Base-by-base conservation (phyloP, 495 filamentous ascomycete genomes). In the Jackrogersella minutella region DNA sequence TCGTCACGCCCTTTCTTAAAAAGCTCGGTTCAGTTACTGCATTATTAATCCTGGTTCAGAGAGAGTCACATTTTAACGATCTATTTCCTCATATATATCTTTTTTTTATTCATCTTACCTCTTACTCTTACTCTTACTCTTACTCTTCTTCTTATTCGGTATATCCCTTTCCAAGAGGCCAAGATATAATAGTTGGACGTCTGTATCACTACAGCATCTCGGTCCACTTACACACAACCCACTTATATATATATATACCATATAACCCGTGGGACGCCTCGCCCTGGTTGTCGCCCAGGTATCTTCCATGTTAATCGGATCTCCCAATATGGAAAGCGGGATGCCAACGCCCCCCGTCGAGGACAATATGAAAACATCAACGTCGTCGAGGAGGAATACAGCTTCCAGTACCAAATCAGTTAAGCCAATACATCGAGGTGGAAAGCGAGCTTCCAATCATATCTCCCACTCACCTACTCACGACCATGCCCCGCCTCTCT, bases 321-420 rank as follows among this genome's bases (percentile, higher is more conserved):
- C 53, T 46, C 59, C 57, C 58, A 76, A 74, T 68, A 82, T 82
- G 80, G 78, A 79, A 68, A 69, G 65, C 34, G 69, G 78, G 53
- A 72, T 80, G 69, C 79, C 80, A 30, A 80, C 80, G 56, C 79
- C 79, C 64, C 80, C 80, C 21, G 76, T 74, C 47, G 80, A 82
- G 73, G 79, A 80, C n/a, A 71, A 65, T 56, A 66, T 68, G 66
- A 79, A 75, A 60, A 52, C 61, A 8, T 64, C 72, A 44, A 55
- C 58, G 31, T 47, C 62, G 28, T 54, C 65, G 28, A 62, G 66
- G 51, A 71, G 66, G 39, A 67, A 26, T 59, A 64, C 71, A 44
- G 46, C 54, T 28, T 62, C 67, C 26, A 69, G 64, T 64, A 70
- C 64, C 37, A 76, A 77, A 36, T 58, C 66, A 37, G 71, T 71